Evolutionary conservation across 192 early-diverging fungal species (phyloP).

Genomic region (Mortierella hygrophila): DNA sequence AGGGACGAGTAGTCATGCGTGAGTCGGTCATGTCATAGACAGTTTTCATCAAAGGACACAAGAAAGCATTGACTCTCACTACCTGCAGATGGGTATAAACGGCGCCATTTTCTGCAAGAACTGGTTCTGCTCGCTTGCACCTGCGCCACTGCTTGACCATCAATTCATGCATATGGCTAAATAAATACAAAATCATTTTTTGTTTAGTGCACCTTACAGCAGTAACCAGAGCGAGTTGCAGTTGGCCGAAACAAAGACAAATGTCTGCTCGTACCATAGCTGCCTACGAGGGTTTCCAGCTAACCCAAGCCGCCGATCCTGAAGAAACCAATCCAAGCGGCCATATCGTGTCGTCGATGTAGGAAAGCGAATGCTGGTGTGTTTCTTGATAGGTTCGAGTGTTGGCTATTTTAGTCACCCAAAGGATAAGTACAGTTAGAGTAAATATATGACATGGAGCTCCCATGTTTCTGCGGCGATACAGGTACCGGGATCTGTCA

Average conservation of each 20-base stretch:
- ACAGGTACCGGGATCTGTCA: not conserved
- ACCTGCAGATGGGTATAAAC: constrained; percentile 23
- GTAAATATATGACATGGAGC: not conserved
- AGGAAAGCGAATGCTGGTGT: not conserved
- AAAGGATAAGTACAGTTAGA: not conserved
- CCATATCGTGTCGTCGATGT: constrained; percentile 12
- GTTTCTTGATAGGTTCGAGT: constrained; percentile 18
- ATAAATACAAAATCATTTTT: not conserved
- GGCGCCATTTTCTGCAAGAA: not conserved
- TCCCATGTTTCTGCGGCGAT: too few species aligned
- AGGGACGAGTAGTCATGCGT: not conserved
- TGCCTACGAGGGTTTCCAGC: constrained; percentile 26
- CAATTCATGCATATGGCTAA: constrained; percentile 35
- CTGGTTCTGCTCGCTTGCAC: constrained; percentile 9
- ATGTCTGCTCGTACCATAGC: constrained; percentile 24
- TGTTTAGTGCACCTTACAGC: not conserved
- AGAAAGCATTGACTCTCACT: not conserved
- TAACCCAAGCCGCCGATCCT: constrained; percentile 26
- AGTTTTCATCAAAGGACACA: not conserved
- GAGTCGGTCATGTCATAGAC: not conserved
- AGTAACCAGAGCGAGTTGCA: too few species aligned
- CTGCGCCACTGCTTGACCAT: constrained; percentile 21
- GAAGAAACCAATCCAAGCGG: constrained; percentile 21
- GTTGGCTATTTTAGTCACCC: constrained; percentile 13
- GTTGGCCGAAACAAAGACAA: not conserved